Base-by-base conservation (phyloP, 2,329 filamentous ascomycete genomes). In the Phyllachora maydis region DNA sequence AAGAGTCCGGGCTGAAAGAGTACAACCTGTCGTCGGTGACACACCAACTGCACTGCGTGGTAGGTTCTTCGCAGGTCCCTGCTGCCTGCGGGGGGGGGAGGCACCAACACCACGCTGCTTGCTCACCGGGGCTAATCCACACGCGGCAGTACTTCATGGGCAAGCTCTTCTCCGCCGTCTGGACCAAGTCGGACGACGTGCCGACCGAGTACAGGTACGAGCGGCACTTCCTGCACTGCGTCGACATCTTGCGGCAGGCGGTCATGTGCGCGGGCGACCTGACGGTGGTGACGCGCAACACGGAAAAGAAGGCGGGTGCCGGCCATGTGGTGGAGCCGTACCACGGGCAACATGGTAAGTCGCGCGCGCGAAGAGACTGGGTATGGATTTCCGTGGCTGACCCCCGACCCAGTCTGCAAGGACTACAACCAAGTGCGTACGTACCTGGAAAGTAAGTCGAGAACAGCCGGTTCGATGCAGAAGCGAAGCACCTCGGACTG, bases 181-280 rank as follows among this genome's bases (percentile, higher is more conserved):
- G 14, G 20, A 22, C 20, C 12, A 13, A 22, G 8, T 6, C 20
- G 11, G 8, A 11, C 8, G 11, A 22, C 12, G 15, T 22, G 6
- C 20, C 20, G 6, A 14, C 14, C 11, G 12, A 11, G 6, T 8
- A 22, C 6, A 7, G 8, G 6, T 22, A 13, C 12, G 20, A 22
- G 12, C 11, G 6, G 6, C 20, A 22, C 11, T 22, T 22, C 20
- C 20, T 22, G 8, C 20, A 22, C 18, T 41, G 37, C 29, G 30
- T 38, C 16, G 35, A 41, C 15, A 37, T 40, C 22, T 26, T 40
- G 4, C 30, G 34, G 3, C 36, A 40, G 17, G 33, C 28, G 10
- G 25, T 37, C 23, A 39, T 37, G 33, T 40, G 38, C 28, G 20
- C 27, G 6, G 31, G 22, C 8, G 37, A 41, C 22, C 18, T 38